Base-by-base conservation (phyloP, 2,329 filamentous ascomycete genomes). In the Talaromyces marneffei region DNA sequence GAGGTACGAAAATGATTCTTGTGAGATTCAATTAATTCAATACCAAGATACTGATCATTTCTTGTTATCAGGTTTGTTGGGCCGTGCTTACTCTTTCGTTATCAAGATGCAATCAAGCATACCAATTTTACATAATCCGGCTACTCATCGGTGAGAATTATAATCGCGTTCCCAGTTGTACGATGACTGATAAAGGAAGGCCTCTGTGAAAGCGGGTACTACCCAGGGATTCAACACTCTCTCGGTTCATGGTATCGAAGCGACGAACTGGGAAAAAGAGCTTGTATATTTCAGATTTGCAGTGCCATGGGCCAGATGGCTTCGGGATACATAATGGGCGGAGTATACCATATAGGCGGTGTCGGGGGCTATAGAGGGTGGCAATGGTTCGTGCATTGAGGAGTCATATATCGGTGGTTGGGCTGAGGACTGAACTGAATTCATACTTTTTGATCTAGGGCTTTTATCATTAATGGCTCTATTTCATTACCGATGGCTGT, bases 261-360 rank as follows among this genome's bases (percentile, higher is more conserved):
- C 48, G 75, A 79, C 39, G 81, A 83, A 63, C 73, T 83, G 0
- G 80, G 80, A 0, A 83, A 83, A 62, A 71, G 81, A 10, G 77
- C 79, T 1, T 82, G 79, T 57, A 82, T 83, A 12, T 82, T 83
- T 66, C 80, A 82, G 58, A 78, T 78, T 0, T 78, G 75, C 59
- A 76, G 75, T n/a, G 78, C 77, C 0, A 74, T 82, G 50, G 75
- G 71, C 0, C 72, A 66, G 39, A 77, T 77, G 75, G 75, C 77
- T 60, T 76, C 74, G 1, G 83, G 83, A 0, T 85, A 83, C 62
- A 69, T 86, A 12, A 83, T 83, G 78, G 77, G 82, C 0, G 82
- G 74, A 0, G 79, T 83, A 3, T 83, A 83, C 62, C 74, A 74
- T 2, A 72, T 85, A 0, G 77, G 77, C 12, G 81, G 79, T 0